Base-by-base conservation (phyloP, 2,329 filamentous ascomycete species). In the Colletotrichum lini region DNA sequence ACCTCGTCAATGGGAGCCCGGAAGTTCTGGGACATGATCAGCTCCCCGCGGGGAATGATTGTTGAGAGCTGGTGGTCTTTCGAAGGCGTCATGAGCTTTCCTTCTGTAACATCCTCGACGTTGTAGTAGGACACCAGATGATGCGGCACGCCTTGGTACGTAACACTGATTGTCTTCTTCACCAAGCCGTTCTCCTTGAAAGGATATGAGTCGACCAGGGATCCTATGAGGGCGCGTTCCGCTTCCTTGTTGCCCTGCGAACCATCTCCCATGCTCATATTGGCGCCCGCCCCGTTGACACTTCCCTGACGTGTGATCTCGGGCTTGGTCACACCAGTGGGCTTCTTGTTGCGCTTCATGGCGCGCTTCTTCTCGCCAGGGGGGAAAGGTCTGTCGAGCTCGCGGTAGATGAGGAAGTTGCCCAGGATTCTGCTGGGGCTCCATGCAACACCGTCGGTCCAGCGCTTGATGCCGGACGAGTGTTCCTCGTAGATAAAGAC, bases 401-500 rank as follows among this genome's bases (percentile, higher is more conserved):
- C 94, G 40, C 94, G 91, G 78, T 97, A 97, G 75, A 97, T 89
- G 53, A 97, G 87, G 76, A 94, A 97, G 79, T 96, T 96, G 70
- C 92, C 92, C 58, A 96, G 85, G 58, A 97, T 96, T 18, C 93
- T 91, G 80, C 92, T 97, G 0, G 95, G 95, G 75, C 94, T 97
- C 95, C 95, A 98, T 8, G 92, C 92, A 13, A 96, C 90, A 16
- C 95, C 95, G 76, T 98, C 95, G 0, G 95, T 98, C 95, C 95
- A 98, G 67, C 95, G 88, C 83, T 97, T 97, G 83, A 98, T 97
- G 6, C 94, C 94, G 0, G 95, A 97, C 0, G 94, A 92, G 72
- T 94, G 92, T 80, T 98, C 94, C 78, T 97, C 94, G 80, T 98
- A 98, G 74, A 98, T 94, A 82, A 98, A 96, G 57, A 98, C 89